These are phyloP conservation scores for Hemileccinum impolitum DNA, from an alignment of 768 basidiomycete species.

Conservation along the genomic window DNA sequence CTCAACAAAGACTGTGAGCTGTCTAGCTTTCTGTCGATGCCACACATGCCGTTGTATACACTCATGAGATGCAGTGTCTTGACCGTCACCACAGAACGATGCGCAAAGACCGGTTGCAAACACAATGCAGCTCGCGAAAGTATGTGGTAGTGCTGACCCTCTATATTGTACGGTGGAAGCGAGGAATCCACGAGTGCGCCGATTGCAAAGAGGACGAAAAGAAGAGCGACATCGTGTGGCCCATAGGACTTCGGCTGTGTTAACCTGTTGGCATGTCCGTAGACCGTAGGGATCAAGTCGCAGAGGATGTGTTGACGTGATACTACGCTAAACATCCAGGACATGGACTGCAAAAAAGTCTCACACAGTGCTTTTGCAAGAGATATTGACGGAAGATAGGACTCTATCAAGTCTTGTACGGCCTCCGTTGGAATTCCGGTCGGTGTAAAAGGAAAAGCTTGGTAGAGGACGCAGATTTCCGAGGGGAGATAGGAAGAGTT, in stretches of 20 bases:
- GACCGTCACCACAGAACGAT: slow-evolving; percentile 45
- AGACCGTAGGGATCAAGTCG: slow-evolving; percentile 46
- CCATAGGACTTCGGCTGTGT: slow-evolving; percentile 30
- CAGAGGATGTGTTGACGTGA: slow-evolving; percentile 43
- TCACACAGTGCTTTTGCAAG: slow-evolving; percentile 43
- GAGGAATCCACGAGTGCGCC: slow-evolving; percentile 47
- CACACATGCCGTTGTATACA: slow-evolving; percentile 52
- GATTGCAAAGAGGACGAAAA: slow-evolving; percentile 46
- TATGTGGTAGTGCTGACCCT: slow-evolving; percentile 50
- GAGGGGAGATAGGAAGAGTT: slow-evolving; percentile 44
- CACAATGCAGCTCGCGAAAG: slow-evolving; percentile 45
- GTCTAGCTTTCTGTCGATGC: slow-evolving; percentile 48
- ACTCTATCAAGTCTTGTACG: slow-evolving; percentile 41
- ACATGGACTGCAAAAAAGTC: slow-evolving; percentile 45
- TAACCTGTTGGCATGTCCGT: slow-evolving; percentile 16
- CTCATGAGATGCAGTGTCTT: slow-evolving; percentile 53
- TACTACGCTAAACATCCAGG: slow-evolving; percentile 51
- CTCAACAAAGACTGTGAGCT: slow-evolving; percentile 45
- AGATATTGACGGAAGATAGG: slow-evolving; percentile 42
- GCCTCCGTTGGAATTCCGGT: slow-evolving; percentile 31
- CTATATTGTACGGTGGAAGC: slow-evolving; percentile 45
- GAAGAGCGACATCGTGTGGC: slow-evolving; percentile 48
- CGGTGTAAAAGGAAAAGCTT: slow-evolving; percentile 45
- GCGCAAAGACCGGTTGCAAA: slow-evolving; percentile 42
- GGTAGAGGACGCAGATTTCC: slow-evolving; percentile 42